Evolutionary conservation across 441 rosid species (phyloP).

Genomic region (Arabidopsis lyrata): DNA sequence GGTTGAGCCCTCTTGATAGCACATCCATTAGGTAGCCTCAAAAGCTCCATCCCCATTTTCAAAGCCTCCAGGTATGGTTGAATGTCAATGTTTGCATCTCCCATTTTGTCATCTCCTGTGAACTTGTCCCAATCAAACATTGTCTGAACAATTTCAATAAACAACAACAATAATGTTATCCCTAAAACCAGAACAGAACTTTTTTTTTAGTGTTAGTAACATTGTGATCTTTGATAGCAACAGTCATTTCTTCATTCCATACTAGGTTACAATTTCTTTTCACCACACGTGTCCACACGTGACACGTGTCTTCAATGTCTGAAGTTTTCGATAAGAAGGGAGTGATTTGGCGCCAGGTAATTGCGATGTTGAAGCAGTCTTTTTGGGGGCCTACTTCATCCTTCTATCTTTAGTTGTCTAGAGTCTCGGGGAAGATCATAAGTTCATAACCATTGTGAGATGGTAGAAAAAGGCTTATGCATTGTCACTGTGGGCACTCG

Average conservation of each 20-base stretch:
- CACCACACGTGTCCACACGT: slow-evolving; percentile 49
- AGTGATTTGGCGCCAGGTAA: too few relatives aligned
- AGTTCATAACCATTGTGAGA: too few relatives aligned
- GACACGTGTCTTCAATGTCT: slow-evolving; percentile 60
- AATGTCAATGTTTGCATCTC: slow-evolving; percentile 57
- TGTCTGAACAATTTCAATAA: slow-evolving; percentile 40
- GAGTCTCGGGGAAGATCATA: too few relatives aligned
- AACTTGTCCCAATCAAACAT: slow-evolving; percentile 65
- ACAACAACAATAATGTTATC: background rate
- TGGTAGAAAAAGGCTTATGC: too few relatives aligned
- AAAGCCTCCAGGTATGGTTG: slow-evolving; percentile 53
- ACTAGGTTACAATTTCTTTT: slow-evolving; percentile 58
- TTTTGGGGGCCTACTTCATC: too few relatives aligned
- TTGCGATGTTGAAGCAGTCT: too few relatives aligned
- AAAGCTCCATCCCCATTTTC: slow-evolving; percentile 49
- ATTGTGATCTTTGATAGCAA: slow-evolving; percentile 49
- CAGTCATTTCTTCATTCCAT: slow-evolving; percentile 67
- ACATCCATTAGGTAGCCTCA: slow-evolving; percentile 53
- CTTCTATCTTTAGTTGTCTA: too few relatives aligned
- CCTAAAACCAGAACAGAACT: background rate
- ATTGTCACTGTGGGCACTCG: too few relatives aligned
- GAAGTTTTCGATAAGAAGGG: slow-evolving; percentile 19
- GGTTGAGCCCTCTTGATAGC: slow-evolving; percentile 57
- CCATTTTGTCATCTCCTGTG: slow-evolving; percentile 63
- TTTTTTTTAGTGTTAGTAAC: slow-evolving; percentile 41